These are phyloP conservation scores for Ceratocystis huliohia DNA, from an alignment of 2,329 filamentous ascomycete species.

Conservation along the genomic window DNA sequence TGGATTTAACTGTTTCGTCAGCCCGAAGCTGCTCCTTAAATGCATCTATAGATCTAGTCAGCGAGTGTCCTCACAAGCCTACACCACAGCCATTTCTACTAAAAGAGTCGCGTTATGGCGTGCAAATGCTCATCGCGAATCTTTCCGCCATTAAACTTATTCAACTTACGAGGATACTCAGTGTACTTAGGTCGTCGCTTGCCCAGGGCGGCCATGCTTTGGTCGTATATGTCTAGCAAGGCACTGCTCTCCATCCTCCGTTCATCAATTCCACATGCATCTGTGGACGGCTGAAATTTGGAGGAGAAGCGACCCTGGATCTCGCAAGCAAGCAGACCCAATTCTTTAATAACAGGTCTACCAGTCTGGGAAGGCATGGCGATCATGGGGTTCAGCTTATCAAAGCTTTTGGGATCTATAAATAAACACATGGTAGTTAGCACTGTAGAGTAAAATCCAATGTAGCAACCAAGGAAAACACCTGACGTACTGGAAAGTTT, in stretches of 20 bases:
- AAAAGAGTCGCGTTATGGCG: no score
- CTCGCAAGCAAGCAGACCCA: constrained; percentile 33
- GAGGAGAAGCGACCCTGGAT: constrained; percentile 34
- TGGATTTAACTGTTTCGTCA: constrained; percentile 35
- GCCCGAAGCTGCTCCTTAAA: constrained; percentile 37
- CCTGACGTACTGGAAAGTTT: constrained; percentile 29
- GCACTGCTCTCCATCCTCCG: constrained; percentile 31
- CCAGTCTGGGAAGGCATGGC: constrained; percentile 32
- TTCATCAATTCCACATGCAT: constrained; percentile 33
- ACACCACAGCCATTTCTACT: no score
- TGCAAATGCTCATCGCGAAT: no score
- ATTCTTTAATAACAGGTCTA: constrained; percentile 30
- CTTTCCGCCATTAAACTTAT: background rate
- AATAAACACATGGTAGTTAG: background rate
- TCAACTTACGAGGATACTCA: constrained; percentile 32
- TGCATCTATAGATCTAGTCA: constrained; percentile 26
- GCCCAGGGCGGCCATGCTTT: constrained; percentile 32
- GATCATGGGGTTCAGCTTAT: constrained; percentile 34
- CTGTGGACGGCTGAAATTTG: constrained; percentile 31
- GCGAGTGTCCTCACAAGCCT: background rate
- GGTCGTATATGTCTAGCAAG: constrained; percentile 33
- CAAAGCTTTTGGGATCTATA: constrained; percentile 33
- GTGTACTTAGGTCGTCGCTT: constrained; percentile 36
- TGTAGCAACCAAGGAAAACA: constrained; percentile 4
- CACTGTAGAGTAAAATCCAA: background rate